Conservation (phyloP, 2,329 filamentous ascomycete genomes). For the Neonectria punicea region DNA sequence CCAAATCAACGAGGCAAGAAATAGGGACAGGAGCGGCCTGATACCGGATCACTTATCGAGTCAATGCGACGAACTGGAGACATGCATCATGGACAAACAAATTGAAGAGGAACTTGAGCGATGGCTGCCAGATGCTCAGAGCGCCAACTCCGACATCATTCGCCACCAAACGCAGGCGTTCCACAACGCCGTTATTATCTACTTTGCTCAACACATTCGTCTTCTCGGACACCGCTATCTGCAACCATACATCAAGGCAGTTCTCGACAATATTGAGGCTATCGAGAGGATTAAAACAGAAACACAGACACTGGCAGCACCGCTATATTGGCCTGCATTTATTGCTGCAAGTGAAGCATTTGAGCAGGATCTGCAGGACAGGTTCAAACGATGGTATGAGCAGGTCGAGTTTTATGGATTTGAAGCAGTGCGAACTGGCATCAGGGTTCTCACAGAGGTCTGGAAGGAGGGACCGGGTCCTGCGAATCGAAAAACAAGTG, state of each 20-base stretch:
- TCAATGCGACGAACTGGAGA: constrained; percentile 25
- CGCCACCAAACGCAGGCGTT: constrained; percentile 33
- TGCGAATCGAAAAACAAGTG: constrained; percentile 8
- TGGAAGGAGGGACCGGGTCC: constrained; percentile 31
- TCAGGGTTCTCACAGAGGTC: constrained; percentile 33
- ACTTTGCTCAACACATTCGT: constrained; percentile 38
- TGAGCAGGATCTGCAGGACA: constrained; percentile 28
- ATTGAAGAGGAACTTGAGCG: constrained; percentile 10
- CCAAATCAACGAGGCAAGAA: background rate
- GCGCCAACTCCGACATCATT: constrained; percentile 21
- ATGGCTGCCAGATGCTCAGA: constrained; percentile 6
- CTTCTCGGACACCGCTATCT: constrained; percentile 34
- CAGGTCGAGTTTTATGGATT: constrained; percentile 38
- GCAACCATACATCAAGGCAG: constrained; percentile 28
- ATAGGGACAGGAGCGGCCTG: background rate
- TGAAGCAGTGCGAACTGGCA: constrained; percentile 37
- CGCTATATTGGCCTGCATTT: constrained; percentile 41
- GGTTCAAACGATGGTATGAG: constrained; percentile 38
- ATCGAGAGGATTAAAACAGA: constrained; percentile 39
- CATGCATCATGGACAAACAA: constrained; percentile 22
- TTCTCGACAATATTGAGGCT: constrained; percentile 32
- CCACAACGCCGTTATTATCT: constrained; percentile 42
- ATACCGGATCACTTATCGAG: constrained; percentile 17
- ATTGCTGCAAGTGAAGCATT: constrained; percentile 40
- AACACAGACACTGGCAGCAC: constrained; percentile 32